phyloP scores from a whole-genome alignment of 2,329 filamentous ascomycete species.

The Cercospora sp. region DNA sequence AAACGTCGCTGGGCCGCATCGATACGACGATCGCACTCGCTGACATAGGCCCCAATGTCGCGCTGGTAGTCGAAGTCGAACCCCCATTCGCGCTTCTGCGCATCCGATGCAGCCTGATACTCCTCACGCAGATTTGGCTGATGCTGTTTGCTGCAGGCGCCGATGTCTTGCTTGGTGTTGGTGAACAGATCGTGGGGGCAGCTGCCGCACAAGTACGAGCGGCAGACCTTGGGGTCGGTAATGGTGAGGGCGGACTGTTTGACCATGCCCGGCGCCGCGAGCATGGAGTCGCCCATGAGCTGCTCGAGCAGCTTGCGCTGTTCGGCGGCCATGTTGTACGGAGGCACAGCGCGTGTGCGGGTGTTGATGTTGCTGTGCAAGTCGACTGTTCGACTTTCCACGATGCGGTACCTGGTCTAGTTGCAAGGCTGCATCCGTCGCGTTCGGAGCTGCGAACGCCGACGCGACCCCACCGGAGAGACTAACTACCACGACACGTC shows the following conservation, averaged over 20 bases:
- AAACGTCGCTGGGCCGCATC: conserved; percentile 84
- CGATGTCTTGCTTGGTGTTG: conserved; percentile 97
- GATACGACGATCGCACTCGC: conserved; percentile 93
- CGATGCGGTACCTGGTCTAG: background rate
- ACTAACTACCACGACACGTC: background rate
- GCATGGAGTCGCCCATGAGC: conserved; percentile 68
- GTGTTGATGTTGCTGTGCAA: conserved; percentile 9
- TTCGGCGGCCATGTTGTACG: conserved; percentile 81
- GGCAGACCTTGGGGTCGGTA: conserved; percentile 90
- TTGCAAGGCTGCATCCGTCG: background rate
- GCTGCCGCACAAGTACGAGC: conserved; percentile 87
- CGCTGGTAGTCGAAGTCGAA: conserved; percentile 97
- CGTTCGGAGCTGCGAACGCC: background rate
- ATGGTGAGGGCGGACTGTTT: conserved; percentile 81
- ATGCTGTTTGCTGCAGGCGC: conserved; percentile 84
- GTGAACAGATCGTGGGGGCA: conserved; percentile 99
- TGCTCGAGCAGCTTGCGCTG: conserved; percentile 98
- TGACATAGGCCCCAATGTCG: conserved; percentile 94
- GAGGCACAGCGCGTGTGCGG: background rate
- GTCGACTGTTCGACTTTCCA: background rate
- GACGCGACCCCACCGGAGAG: background rate
- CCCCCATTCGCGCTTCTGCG: conserved; percentile 74
- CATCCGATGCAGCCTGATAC: conserved; percentile 72
- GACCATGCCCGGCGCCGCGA: conserved; percentile 67
- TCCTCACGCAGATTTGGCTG: conserved; percentile 85